A percentile compares a stretch with the other conserved stretches of the same genome.
Conservation (phyloP, 305 asterid genomes). For the Solanum aculeatissimum region DNA sequence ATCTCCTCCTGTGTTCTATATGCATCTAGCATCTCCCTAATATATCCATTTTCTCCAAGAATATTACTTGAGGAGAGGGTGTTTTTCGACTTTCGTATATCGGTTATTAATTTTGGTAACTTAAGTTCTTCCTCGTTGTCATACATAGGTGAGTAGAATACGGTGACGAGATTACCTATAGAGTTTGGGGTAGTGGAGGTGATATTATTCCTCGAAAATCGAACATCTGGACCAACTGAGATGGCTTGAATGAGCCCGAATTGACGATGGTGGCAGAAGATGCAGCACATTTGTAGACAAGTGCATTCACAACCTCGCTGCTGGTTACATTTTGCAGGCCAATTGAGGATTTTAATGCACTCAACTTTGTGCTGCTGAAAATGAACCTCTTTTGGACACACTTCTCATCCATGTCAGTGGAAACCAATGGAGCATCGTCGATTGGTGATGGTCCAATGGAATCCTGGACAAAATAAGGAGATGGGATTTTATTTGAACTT, state of each 20-base stretch:
- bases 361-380: background rate
- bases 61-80: background rate
- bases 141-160: background rate
- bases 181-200: background rate
- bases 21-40: background rate
- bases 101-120: background rate
- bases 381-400: background rate
- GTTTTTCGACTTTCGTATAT: background rate
- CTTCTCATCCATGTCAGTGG: background rate
- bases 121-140: background rate
- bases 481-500: background rate
- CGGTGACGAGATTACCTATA: background rate
- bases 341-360: background rate
- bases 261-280: background rate
- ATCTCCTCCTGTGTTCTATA: background rate
- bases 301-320: background rate
- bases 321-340: background rate
- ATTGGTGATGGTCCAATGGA: background rate
- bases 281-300: background rate
- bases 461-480: background rate
- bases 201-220: background rate
- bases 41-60: background rate
- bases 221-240: background rate
- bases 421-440: background rate
- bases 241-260: background rate